phyloP scores from a whole-genome alignment of 345 rosid species.

The Arabis hirsuta region DNA sequence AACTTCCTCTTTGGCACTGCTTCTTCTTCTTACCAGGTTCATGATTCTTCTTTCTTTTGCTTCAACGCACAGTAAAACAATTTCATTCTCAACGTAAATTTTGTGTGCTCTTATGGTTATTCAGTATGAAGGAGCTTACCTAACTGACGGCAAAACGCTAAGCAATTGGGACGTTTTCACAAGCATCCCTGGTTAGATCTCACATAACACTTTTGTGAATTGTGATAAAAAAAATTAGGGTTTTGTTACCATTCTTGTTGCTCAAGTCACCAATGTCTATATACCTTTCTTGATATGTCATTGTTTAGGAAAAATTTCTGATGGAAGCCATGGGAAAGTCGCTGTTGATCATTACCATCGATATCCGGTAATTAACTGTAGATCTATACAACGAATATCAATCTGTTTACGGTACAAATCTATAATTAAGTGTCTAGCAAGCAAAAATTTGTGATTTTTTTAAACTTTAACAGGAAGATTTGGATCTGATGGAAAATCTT shows the following conservation, averaged over 20 bases:
- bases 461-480: constrained; percentile 36
- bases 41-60: neutral
- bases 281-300: constrained; percentile 7
- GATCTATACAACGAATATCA: neutral
- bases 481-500: constrained; percentile 46
- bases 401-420: neutral
- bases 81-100: neutral
- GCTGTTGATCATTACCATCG: constrained; percentile 78
- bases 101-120: constrained; percentile 6
- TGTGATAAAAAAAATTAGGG: neutral
- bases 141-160: constrained; percentile 54
- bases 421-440: neutral
- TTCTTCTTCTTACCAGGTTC: constrained; percentile 81
- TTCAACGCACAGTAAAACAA: neutral
- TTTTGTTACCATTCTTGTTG: constrained; percentile 17
- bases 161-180: constrained; percentile 63
- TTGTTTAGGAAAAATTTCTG: constrained; percentile 52
- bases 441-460: neutral
- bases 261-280: constrained; percentile 14
- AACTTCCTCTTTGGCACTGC: constrained; percentile 80
- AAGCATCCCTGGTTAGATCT: constrained; percentile 48
- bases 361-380: constrained; percentile 49
- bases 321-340: constrained; percentile 68
- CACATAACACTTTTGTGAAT: constrained; percentile 4
- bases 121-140: constrained; percentile 61